Conservation (phyloP, 2,329 filamentous ascomycete genomes). For the Colletotrichum sp. region DNA sequence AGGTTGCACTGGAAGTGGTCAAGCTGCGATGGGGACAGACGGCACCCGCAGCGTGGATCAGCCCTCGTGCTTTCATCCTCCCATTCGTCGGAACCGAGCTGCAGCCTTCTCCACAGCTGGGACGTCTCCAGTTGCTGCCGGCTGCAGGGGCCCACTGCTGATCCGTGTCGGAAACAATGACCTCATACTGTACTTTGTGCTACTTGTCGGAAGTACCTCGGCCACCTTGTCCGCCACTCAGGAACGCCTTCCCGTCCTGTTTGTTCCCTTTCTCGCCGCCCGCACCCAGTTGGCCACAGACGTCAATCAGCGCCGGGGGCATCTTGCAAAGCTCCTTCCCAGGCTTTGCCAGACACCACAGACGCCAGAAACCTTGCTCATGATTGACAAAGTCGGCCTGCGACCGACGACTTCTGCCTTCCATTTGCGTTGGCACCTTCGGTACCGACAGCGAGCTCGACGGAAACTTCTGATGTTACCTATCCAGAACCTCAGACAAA, state of each 20-base stretch:
- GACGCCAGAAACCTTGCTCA: background rate
- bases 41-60: conserved; percentile 5
- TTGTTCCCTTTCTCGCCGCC: background rate
- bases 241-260: background rate
- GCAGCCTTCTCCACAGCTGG: background rate
- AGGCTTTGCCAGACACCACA: background rate
- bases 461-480: background rate
- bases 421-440: background rate
- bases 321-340: background rate
- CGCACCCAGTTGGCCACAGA: background rate
- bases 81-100: background rate
- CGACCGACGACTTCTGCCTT: background rate
- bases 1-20: conserved; percentile 1
- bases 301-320: background rate
- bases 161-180: conserved; percentile 13
- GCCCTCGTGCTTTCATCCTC: background rate
- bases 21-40: background rate
- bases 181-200: conserved; percentile 5
- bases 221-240: background rate
- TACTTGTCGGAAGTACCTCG: background rate
- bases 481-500: background rate
- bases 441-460: background rate
- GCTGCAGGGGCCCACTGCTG: background rate
- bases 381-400: background rate
- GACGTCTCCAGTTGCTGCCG: conserved; percentile 8